Evolutionary conservation across 164 flowering plant species (phyloP), one percentile per base, ranked within the genome.

Genomic region (Vitis rupestris): DNA sequence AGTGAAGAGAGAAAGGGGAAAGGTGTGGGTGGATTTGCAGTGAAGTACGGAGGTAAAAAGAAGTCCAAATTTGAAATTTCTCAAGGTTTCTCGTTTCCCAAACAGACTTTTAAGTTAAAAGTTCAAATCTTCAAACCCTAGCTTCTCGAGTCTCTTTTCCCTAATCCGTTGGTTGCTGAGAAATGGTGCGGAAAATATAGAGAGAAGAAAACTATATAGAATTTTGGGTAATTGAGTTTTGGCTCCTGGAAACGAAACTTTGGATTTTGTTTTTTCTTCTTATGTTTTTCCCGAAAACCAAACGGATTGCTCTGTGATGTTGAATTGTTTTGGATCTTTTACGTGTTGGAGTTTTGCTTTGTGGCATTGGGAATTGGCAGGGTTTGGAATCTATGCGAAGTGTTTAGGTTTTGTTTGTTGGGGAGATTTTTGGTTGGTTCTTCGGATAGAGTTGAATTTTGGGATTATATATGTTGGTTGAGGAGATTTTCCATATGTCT

Each of bases 121-220:
- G 44, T 4, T 58, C 67, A 31, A 23, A 44, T 14, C 49, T 66
- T 51, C 50, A 50, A 72, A 66, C 70, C 75, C 75, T 67, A 66
- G 56, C 9, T 72, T 19, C 3, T 37, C 3, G 8, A 53, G 30
- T 54, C 14, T 10, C 8, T 12, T 58, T 17, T 64, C n/a, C 16
- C 16, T 7, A 29, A 29, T 15, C 44, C 56, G 6, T 53, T 15
- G 56, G 56, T 14, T 53, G 56, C 56, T 12, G 56, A 14, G 56
- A 14, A 53, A 53, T 12, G 14, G 56, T 13, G 5, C 7, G 56
- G 10, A 53, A 53, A 53, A 37, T 0, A 3, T 37, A 37, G 44
- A 37, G 4, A 37, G 7, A 37, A 0, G 44, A 37, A 37, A 37
- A 6, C 44, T 0, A 37, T 3, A 37, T 37, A 37, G 44, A 37